A percentile compares a stretch with the other conserved stretches of the same genome.
phyloP scores from a whole-genome alignment of 208 protist genomes.

The Entamoeba histolytica region DNA sequence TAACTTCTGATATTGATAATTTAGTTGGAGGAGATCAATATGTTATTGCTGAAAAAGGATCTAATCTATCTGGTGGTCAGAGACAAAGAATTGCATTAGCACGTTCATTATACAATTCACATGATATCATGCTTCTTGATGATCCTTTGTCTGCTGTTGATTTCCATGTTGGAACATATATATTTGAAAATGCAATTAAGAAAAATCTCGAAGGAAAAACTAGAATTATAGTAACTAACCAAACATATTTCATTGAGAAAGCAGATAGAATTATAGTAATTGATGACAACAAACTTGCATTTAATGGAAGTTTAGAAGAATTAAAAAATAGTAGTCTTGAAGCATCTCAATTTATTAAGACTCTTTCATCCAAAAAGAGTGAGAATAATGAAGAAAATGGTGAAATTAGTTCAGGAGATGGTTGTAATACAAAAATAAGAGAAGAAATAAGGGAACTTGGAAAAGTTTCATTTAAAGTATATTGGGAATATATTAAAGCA shows the following conservation, averaged over 20 bases:
- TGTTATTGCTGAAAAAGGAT: conserved; percentile 56
- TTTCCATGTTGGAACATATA: not conserved
- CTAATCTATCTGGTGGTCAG: conserved; percentile 57
- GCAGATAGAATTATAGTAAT: not conserved
- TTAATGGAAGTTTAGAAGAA: not conserved
- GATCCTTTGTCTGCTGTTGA: not conserved
- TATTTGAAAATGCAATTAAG: not conserved
- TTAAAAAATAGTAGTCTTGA: not conserved
- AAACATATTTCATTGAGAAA: not conserved
- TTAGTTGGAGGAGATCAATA: conserved; percentile 54
- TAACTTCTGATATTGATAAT: conserved; percentile 51
- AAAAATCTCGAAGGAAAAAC: not conserved
- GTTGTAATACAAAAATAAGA: not conserved
- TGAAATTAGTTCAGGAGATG: not conserved
- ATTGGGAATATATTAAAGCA: not conserved
- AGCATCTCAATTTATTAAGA: not conserved
- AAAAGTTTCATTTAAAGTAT: not conserved
- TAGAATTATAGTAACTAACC: not conserved
- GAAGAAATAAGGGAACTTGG: not conserved
- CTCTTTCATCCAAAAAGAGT: not conserved
- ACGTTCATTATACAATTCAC: conserved; percentile 38
- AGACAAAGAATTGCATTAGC: conserved; percentile 41
- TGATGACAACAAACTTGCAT: not conserved
- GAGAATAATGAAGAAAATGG: not conserved
- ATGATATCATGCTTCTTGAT: conserved; percentile 14